Evolutionary conservation across 2,329 filamentous ascomycete species (phyloP), one percentile per base, ranked within the genome.

Genomic region (Colletotrichum abscissum): DNA sequence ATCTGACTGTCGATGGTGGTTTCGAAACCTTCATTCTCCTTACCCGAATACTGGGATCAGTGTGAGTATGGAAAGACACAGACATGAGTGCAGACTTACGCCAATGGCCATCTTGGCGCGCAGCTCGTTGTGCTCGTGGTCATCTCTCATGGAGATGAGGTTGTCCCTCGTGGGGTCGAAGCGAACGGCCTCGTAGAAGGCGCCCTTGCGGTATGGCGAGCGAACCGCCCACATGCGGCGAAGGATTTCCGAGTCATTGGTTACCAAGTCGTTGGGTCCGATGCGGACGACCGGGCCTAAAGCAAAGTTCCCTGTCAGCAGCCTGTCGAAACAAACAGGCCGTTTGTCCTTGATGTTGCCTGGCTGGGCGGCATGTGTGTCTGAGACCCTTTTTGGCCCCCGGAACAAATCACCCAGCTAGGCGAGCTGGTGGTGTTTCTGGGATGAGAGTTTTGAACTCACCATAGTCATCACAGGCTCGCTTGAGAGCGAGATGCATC

Each of bases 11-110:
- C 86, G 67, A 91, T 84, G n/a, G 84, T 81, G 12, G 79, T 74
- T 76, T 91, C 88, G 24, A 90, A 78, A 3, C 80, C 80, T 11
- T 82, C 80, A 71, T 88, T 89, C 60, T 90, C 89, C 75, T 88
- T 88, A 46, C 88, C 88, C 2, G 86, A 86, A 76, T 90, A 90
- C 86, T 86, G 14, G 42, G 42, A 5, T 16, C 22, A 33, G 42
- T 14, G 42, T 49, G 46, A 64, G 62, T 60, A 24, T 60, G 63
- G 24, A 24, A 22, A 12, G 8, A 28, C 24, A 11, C 52, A 55
- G n/a, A 14, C 1, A 24, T 33, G 26, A 19, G 11, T 46, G 42
- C 19, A 35, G 35, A 76, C 79, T 74, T 76, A 80, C 79, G 26
- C 87, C 88, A 2, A 85, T 80, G 19, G 85, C 84, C 82, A 90